Conservation (phyloP, 78 protist genomes). For the Protostelium mycophagum region DNA sequence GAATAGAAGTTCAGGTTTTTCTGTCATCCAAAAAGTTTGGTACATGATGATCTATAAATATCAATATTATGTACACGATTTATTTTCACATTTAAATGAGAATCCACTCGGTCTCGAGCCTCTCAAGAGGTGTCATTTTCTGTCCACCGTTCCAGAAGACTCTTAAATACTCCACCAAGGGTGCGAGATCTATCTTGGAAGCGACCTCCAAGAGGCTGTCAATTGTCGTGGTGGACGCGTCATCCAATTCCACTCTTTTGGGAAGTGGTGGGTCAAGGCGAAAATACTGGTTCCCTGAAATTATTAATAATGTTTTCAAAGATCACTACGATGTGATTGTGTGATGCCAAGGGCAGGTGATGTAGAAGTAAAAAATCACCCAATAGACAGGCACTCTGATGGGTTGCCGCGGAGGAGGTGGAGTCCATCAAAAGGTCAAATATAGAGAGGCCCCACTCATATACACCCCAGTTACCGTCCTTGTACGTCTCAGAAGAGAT, state of each 20-base stretch:
- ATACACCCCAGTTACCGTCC: slow-evolving; percentile 44
- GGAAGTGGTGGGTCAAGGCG: neutral
- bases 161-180: neutral
- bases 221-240: neutral
- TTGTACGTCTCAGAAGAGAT: slow-evolving; percentile 48
- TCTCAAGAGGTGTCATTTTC: neutral
- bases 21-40: too few species aligned
- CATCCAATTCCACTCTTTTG: neutral
- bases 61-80: neutral
- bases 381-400: neutral
- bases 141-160: neutral
- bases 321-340: too few species aligned
- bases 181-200: neutral
- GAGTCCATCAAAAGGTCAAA: slow-evolving; percentile 45
- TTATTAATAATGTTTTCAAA: neutral
- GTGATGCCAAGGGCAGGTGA: too few species aligned
- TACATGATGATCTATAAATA: too few species aligned
- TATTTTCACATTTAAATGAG: neutral
- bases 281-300: neutral
- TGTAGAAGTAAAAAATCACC: too few species aligned
- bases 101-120: neutral
- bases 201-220: neutral
- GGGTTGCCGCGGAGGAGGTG: neutral
- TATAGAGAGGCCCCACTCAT: slow-evolving; percentile 54
- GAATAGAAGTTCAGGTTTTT: too few species aligned